Conservation (phyloP, 768 basidiomycete species). For the Dendrothele bispora region DNA sequence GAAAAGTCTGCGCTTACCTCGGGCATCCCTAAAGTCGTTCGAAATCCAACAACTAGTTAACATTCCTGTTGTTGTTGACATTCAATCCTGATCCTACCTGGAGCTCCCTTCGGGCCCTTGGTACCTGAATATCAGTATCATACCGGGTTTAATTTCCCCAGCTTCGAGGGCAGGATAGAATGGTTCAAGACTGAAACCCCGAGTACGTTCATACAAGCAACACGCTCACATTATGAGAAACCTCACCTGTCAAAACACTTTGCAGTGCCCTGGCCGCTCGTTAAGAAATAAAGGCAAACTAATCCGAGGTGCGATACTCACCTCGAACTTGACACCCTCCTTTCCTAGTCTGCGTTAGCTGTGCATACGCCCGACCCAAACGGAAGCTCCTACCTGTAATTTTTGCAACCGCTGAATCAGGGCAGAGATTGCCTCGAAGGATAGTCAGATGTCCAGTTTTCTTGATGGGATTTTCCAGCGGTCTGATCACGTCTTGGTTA, state of each 20-base stretch:
- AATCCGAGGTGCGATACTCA: conserved; percentile 24
- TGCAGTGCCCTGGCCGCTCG: conserved; percentile 55
- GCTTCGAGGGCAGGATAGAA: conserved; percentile 75
- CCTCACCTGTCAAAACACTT: conserved; percentile 74
- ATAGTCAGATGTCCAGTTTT: conserved; percentile 85
- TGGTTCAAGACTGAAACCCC: conserved; percentile 48
- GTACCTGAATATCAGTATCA: conserved; percentile 80
- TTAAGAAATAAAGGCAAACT: neutral
- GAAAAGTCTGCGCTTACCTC: conserved; percentile 43
- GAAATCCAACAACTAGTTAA: no score
- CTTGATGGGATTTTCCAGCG: conserved; percentile 80
- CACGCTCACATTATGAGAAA: no score
- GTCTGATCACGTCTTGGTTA: conserved; percentile 75
- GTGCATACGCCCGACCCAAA: no score
- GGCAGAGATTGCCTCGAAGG: conserved; percentile 85
- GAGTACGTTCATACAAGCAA: neutral
- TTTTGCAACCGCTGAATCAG: conserved; percentile 87
- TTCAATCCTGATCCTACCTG: no score
- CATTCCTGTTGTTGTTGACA: no score
- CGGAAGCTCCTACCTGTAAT: no score
- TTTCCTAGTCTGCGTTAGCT: no score
- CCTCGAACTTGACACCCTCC: conserved; percentile 84
- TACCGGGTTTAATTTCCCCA: conserved; percentile 76
- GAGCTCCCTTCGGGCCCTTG: conserved; percentile 91
- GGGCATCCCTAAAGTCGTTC: no score